phyloP scores from a whole-genome alignment of 805 yeast species.

The Cyberlindnera mrakii region DNA sequence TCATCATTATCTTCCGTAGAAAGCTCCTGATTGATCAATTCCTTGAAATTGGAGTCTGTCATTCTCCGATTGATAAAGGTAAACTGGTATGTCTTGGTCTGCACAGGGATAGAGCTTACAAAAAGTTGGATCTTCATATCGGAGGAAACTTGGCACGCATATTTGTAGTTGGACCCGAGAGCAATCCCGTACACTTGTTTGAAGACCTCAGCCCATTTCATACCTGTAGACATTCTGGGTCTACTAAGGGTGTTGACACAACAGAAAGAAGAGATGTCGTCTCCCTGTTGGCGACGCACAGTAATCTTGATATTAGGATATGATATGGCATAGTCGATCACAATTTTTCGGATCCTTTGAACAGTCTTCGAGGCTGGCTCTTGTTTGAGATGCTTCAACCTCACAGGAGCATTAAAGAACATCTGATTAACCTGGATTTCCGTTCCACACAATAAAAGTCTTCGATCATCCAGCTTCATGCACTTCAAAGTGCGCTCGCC shows the following conservation, averaged over 20 bases:
- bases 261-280: not conserved
- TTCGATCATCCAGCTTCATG: constrained; percentile 1
- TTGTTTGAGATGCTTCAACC: constrained; percentile 26
- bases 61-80: constrained; percentile 35
- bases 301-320: constrained; percentile 21
- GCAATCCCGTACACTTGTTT: constrained; percentile 27
- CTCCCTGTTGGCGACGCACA: not conserved
- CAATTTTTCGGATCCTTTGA: constrained; percentile 24
- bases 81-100: constrained; percentile 36
- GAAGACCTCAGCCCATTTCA: constrained; percentile 13
- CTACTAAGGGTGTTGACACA: constrained; percentile 1
- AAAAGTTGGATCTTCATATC: constrained; percentile 30
- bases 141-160: constrained; percentile 10
- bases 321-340: constrained; percentile 26
- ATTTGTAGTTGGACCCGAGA: not conserved
- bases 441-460: constrained; percentile 30
- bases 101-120: constrained; percentile 31
- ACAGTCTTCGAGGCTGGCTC: constrained; percentile 20
- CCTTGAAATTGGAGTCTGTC: not conserved
- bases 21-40: constrained; percentile 23
- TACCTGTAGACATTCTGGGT: not conserved
- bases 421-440: constrained; percentile 30
- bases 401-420: constrained; percentile 39
- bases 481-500: constrained; percentile 12
- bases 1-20: not conserved